Evolutionary conservation across 1,139 yeast species (phyloP).

Genomic region (Geotrichum europaeum): DNA sequence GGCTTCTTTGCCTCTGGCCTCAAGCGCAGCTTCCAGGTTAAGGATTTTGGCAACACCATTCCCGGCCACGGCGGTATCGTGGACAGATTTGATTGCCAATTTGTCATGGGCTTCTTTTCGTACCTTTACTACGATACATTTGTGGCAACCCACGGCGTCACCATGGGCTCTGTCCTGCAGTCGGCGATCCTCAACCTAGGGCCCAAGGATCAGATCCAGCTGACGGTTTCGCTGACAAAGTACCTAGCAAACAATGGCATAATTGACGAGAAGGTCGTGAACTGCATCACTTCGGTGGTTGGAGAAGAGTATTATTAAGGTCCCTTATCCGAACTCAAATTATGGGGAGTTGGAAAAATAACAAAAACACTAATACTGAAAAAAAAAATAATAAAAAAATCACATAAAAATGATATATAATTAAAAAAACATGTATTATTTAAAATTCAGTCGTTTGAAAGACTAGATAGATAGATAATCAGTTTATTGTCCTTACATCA

Average conservation of each 20-base stretch:
- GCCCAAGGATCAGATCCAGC: slow-evolving; percentile 57
- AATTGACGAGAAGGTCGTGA: slow-evolving; percentile 36
- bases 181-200: slow-evolving; percentile 67
- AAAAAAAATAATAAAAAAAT: background rate
- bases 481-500: too few relatives aligned
- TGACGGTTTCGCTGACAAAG: slow-evolving; percentile 55
- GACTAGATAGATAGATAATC: too few relatives aligned
- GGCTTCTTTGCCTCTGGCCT: slow-evolving; percentile 97
- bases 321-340: too few relatives aligned
- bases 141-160: slow-evolving; percentile 58
- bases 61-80: slow-evolving; percentile 99
- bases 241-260: slow-evolving; percentile 56
- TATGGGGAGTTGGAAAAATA: background rate
- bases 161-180: slow-evolving; percentile 69
- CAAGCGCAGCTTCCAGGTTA: slow-evolving; percentile 93
- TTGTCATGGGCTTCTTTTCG: slow-evolving; percentile 93
- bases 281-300: slow-evolving; percentile 23
- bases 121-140: slow-evolving; percentile 91
- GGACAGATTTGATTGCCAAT: slow-evolving; percentile 97
- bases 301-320: background rate
- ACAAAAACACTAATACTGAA: background rate
- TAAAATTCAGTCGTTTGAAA: too few relatives aligned
- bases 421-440: too few relatives aligned
- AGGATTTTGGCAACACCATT: slow-evolving; percentile 86
- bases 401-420: background rate